Evolutionary conservation across 768 basidiomycete genomes (phyloP), one percentile per base, ranked within the genome.

Genomic region (Lentinula sp.): DNA sequence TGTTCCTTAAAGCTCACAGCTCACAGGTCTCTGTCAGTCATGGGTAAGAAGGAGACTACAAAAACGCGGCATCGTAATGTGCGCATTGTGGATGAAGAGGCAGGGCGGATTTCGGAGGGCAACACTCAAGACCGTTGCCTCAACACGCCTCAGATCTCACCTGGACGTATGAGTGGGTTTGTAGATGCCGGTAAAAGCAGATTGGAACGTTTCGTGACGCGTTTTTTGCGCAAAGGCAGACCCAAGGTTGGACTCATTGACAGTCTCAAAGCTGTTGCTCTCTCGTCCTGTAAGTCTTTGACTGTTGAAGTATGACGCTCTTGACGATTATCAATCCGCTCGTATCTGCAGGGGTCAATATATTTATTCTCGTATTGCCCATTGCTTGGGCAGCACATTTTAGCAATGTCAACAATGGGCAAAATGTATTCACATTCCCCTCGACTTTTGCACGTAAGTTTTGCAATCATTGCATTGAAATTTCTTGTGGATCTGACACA

Each of bases 321-420:
- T 28, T 4, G 12, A 8, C 10, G 9, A 13, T 35, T 16, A 45
- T 9, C 13, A 8, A 43, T 57, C 3, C 42, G 15, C 60, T 12
- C 16, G n/a, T 6, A n/a, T 51, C 18, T 20, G 1, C 58, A 88
- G 86, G 81, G 79, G 69, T 88, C 18, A 88, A 88, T 66, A 13
- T 82, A 8, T 76, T 89, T 23, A 66, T 87, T 20, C 32, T 86
- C 1, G 75, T 85, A 63, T 76, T 87, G 5, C 87, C 87, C 0
- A 59, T 87, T 23, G 81, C 86, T 16, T 89, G 85, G 85, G 77
- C 74, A 9, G 77, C 81, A 0, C 82, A 87, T 66, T 87, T 84
- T 45, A 54, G 35, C 6, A 69, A 67, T 50, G 62, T 16, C 4
- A 37, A 37, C 18, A 61, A 20, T 16, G 45, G 55, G 53, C 15